phyloP scores from a whole-genome alignment of 179 eudicot species.

The Camellia oleifera region DNA sequence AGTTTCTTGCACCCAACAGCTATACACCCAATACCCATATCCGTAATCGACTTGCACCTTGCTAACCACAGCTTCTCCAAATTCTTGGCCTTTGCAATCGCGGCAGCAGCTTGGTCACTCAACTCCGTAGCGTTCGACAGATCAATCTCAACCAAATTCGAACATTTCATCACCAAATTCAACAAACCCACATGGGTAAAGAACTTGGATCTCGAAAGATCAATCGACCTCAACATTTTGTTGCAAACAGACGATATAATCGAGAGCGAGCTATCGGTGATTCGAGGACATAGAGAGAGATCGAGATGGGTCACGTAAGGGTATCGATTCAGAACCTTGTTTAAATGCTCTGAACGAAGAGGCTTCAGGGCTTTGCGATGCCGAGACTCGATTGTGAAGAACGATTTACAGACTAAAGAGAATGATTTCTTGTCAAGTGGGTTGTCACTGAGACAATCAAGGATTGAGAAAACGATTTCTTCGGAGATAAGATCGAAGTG shows the following conservation, averaged over 20 bases:
- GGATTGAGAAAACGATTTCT: conserved; percentile 55
- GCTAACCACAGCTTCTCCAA: conserved; percentile 66
- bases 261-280: conserved; percentile 48
- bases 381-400: conserved; percentile 48
- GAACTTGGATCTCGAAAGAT: conserved; percentile 59
- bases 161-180: conserved; percentile 44
- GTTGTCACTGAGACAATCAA: conserved; percentile 45
- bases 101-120: conserved; percentile 52
- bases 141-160: conserved; percentile 59
- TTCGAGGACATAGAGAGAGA: conserved; percentile 68
- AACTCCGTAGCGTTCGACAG: conserved; percentile 64
- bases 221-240: conserved; percentile 36
- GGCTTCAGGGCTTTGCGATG: conserved; percentile 62
- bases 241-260: conserved; percentile 21
- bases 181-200: conserved; percentile 58
- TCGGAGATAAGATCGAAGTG: conserved; percentile 62
- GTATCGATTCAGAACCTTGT: conserved; percentile 43
- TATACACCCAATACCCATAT: conserved; percentile 90
- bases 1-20: conserved; percentile 83
- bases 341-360: conserved; percentile 50
- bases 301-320: conserved; percentile 37
- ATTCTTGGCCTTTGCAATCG: conserved; percentile 64
- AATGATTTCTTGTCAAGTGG: conserved; percentile 67
- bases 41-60: conserved; percentile 78
- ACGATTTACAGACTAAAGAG: conserved; percentile 57